Base-by-base conservation (phyloP, 2,329 filamentous ascomycete genomes). In the Dendryphion nanum region DNA sequence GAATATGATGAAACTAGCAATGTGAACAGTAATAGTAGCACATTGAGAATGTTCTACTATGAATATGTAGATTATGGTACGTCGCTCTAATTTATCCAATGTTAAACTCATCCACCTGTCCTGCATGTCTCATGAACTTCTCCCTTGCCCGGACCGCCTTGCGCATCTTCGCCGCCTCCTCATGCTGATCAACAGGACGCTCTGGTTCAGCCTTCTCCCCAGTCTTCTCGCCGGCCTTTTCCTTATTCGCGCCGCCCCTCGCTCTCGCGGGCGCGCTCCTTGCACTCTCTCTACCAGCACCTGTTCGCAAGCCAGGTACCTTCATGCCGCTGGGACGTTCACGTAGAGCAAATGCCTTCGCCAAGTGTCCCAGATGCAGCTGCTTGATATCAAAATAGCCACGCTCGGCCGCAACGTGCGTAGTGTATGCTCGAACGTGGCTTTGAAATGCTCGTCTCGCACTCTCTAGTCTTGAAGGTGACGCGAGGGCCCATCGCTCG, bases 341-440 rank as follows among this genome's bases (percentile, higher is more conserved):
- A 47, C 94, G 78, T 50, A 98, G 70, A 2, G 83, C 93, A 61
- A 95, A 98, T 18, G 86, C 88, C 73, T 98, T 98, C 6, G 91
- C 91, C 48, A 93, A 73, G 72, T 98, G 93, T 3, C 93, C 93
- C 6, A 97, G 71, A 64, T 98, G 93, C 32, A 98, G 71, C 56
- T 87, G 81, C 43, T 88, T 89, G 66, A 96, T 94, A 64, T 97
- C 87, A 64, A 98, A 98, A 61, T 86, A 90, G 36, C 74, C 73
- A 36, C 93, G 78, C 70, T 98, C 93, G 30, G 84, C 83, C 19
- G 86, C 83, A 18, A 91, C 80, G 66, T 98, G 93, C 0, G 93
- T 98, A 2, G 93, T 89, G 63, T 98, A 98, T 1, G 93, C 93
- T 38, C 93, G 79, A 38, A 98, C 84, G 58, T 97, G 90, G 35